Conservation (phyloP, 768 basidiomycete genomes). For the Mycena rosella region DNA sequence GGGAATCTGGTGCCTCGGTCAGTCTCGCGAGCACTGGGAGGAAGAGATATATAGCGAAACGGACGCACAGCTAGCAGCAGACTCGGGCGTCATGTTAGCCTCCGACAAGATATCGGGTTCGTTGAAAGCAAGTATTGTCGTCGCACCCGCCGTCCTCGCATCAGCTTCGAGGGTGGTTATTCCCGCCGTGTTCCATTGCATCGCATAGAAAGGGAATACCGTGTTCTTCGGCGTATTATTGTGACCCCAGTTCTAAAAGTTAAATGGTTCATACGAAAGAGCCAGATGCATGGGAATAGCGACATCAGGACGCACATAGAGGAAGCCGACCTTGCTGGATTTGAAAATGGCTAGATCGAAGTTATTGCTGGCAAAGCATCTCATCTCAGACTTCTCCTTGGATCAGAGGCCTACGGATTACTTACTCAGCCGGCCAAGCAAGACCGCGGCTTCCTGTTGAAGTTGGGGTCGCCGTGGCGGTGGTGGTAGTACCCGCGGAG, state of each 20-base stretch:
- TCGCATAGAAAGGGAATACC: slow-evolving; percentile 14
- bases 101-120: slow-evolving; percentile 6
- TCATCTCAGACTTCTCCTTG: background rate
- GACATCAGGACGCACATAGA: slow-evolving; percentile 1
- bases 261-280: background rate
- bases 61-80: slow-evolving; percentile 12
- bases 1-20: background rate
- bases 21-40: background rate
- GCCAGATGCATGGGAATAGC: background rate
- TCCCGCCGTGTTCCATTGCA: slow-evolving; percentile 16
- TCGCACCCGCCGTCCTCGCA: background rate
- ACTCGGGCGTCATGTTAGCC: slow-evolving; percentile 14
- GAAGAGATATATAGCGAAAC: background rate
- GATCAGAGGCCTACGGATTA: background rate
- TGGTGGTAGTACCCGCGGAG: background rate
- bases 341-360: slow-evolving; percentile 14
- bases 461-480: slow-evolving; percentile 4
- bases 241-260: slow-evolving; percentile 12
- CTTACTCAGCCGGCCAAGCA: slow-evolving; percentile 17
- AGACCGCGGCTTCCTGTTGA: slow-evolving; percentile 1
- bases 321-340: background rate
- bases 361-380: background rate
- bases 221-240: slow-evolving; percentile 19
- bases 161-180: slow-evolving; percentile 7
- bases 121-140: slow-evolving; percentile 5